Percentiles rank a stretch among this genome's conserved stretches.
Conservation (phyloP, 1,139 yeast species). For the Hemisphaericaspora subhashii region DNA sequence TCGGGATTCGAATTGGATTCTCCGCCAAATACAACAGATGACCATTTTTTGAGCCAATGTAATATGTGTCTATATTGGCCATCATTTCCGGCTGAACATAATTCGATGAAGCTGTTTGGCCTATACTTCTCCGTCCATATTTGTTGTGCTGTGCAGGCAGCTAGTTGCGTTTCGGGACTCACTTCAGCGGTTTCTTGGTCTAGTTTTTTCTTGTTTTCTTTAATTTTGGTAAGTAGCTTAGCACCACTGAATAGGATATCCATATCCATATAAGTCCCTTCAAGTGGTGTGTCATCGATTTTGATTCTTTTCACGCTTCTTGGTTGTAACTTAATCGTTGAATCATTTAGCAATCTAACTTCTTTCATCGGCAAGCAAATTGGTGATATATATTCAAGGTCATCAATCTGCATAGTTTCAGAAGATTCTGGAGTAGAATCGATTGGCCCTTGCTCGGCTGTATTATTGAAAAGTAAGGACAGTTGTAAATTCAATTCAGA, state of each 20-base stretch:
- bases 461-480: neutral
- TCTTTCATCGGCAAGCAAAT: neutral
- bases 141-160: constrained; percentile 9
- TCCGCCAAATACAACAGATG: constrained; percentile 60
- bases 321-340: constrained; percentile 21
- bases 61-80: constrained; percentile 67
- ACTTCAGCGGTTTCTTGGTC: constrained; percentile 1
- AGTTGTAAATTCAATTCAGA: neutral
- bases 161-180: neutral
- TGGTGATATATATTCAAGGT: neutral
- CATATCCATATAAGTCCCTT: constrained; percentile 28
- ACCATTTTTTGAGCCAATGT: constrained; percentile 85
- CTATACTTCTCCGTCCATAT: constrained; percentile 85
- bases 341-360: constrained; percentile 23
- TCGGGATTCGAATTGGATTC: constrained; percentile 18
- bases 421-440: neutral
- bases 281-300: constrained; percentile 8
- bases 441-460: no score
- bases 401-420: neutral
- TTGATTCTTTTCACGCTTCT: constrained; percentile 9
- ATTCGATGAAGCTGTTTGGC: constrained; percentile 61
- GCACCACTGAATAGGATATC: constrained; percentile 31
- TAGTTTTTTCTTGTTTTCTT: constrained; percentile 19
- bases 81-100: constrained; percentile 80
- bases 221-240: constrained; percentile 23